A percentile compares a stretch with the other conserved stretches of the same genome.
Conservation (phyloP, 2,329 filamentous ascomycete genomes). For the Microcyclosporella mali region DNA sequence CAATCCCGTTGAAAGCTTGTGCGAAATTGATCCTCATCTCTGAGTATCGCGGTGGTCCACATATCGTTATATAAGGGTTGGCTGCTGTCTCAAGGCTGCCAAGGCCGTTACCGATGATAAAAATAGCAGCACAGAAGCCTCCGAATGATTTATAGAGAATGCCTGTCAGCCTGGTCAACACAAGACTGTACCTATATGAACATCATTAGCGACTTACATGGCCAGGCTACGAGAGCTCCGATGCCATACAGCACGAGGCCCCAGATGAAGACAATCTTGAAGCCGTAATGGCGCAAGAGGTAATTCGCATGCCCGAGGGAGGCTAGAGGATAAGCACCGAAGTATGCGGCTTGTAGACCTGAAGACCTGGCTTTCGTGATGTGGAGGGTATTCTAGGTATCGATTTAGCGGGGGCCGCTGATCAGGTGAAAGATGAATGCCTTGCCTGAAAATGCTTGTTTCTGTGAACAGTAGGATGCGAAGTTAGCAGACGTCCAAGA, state of each 20-base stretch:
- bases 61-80: conserved; percentile 50
- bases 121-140: conserved; percentile 55
- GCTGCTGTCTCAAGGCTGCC: conserved; percentile 55
- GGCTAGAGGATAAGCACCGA: conserved; percentile 46
- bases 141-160: conserved; percentile 51
- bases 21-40: conserved; percentile 55
- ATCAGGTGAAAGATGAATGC: neutral
- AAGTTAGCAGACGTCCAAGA: too few species aligned
- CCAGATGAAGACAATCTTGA: conserved; percentile 43
- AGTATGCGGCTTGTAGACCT: conserved; percentile 46
- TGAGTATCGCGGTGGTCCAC: conserved; percentile 53
- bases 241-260: conserved; percentile 52
- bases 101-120: conserved; percentile 48
- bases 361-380: conserved; percentile 42
- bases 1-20: conserved; percentile 54
- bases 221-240: conserved; percentile 54
- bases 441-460: conserved; percentile 42
- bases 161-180: too few species aligned
- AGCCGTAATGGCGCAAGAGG: conserved; percentile 43
- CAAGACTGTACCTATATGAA: too few species aligned
- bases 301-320: conserved; percentile 40
- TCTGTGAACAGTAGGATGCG: too few species aligned
- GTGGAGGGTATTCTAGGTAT: conserved; percentile 26
- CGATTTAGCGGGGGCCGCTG: too few species aligned
- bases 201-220: conserved; percentile 30